A percentile compares a stretch with the other conserved stretches of the same genome.
phyloP scores from a whole-genome alignment of 495 filamentous ascomycete species.

The Hyaloscypha hepaticicola region DNA sequence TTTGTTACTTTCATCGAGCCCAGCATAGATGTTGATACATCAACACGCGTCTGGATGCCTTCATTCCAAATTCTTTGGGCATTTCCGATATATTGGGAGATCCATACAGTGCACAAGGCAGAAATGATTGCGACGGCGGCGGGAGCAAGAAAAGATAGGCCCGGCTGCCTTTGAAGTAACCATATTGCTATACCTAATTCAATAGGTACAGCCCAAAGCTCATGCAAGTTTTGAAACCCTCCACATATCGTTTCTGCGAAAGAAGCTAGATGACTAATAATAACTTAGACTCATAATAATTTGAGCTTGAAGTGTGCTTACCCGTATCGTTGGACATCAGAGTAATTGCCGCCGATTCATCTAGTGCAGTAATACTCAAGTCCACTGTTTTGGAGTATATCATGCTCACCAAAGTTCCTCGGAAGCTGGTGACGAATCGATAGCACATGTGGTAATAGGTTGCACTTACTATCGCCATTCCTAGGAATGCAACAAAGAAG shows the following conservation, averaged over 20 bases:
- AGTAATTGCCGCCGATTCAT: slow-evolving; percentile 56
- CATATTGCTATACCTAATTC: slow-evolving; percentile 12
- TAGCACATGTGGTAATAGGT: no score
- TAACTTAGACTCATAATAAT: no score
- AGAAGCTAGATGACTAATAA: no score
- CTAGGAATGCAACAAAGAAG: no score
- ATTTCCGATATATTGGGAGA: slow-evolving; percentile 41
- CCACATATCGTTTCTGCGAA: not conserved
- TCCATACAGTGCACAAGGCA: no score
- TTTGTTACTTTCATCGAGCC: slow-evolving; percentile 36
- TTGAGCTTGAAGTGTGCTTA: not conserved
- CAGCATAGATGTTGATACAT: slow-evolving; percentile 35
- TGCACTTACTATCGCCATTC: no score
- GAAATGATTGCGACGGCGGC: no score
- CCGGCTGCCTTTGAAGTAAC: slow-evolving; percentile 10
- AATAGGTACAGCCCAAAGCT: slow-evolving; percentile 15
- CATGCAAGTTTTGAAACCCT: slow-evolving; percentile 5
- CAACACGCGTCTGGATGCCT: slow-evolving; percentile 38
- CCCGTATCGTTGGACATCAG: slow-evolving; percentile 52
- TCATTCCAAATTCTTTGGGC: slow-evolving; percentile 45
- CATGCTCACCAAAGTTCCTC: slow-evolving; percentile 53
- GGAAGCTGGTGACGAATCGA: slow-evolving; percentile 23
- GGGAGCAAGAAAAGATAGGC: slow-evolving; percentile 36
- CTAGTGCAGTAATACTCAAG: slow-evolving; percentile 41
- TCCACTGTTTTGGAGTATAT: slow-evolving; percentile 51